Base-by-base conservation (phyloP, 192 early-diverging fungal species). In the Diversispora epigaea region DNA sequence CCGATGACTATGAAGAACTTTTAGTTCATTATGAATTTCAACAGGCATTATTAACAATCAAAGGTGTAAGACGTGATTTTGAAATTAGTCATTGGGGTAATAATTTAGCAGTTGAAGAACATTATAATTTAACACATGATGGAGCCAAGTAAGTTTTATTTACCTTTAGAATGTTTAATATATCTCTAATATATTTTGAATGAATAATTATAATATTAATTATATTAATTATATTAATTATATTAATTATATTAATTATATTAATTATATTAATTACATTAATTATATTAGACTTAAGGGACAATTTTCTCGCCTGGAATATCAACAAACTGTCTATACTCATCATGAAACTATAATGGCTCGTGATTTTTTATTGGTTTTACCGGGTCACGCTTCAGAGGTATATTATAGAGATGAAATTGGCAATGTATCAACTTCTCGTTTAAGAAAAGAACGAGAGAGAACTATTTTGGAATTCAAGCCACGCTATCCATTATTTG, bases 401-500 rank as follows among this genome's bases (percentile, higher is more conserved):
- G 86, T 93, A 58, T 98, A 94, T 80, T 96, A 89, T 76, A 85
- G 91, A 45, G 95, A 97, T 79, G 91, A 92, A 62, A 93, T 98
- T 74, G 98, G 98, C 40, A 99, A 99, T 80, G 94, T 99, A 66
- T 97, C 95, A 9, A 99, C 98, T 12, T 96, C 96, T 14, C 65
- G 85, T 39, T 76, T 91, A 65, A 77, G 81, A 52, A 58, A 85
- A 43, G 88, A 86, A 15, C 63, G 68, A 0, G 69, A 80, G 15
- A 71, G 78, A 22, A 82, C 90, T 17, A 76, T 92, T 14, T 81
- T 99, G 77, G 87, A 91, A 50, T 81, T 98, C n/a, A 81, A 80
- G 45, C 96, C 98, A 44, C 89, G 98, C 43, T 99, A 93, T 82
- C 98, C 96, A 47, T 54, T 99, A 3, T 92, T 91, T 80, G 98